phyloP scores from a whole-genome alignment of 1,139 yeast genomes.

The Wickerhamiella pararugosa region DNA sequence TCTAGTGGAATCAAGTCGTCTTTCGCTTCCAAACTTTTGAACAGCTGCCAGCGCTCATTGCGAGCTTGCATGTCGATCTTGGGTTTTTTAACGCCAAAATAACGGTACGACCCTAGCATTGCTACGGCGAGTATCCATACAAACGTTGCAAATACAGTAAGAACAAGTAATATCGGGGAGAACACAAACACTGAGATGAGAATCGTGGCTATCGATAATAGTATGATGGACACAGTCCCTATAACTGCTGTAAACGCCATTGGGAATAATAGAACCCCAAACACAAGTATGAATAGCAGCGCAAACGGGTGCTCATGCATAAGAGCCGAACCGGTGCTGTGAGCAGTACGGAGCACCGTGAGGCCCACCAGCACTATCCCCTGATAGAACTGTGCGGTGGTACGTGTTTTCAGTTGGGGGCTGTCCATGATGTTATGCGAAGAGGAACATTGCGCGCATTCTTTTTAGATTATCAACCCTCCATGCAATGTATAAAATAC shows the following conservation, averaged over 20 bases:
- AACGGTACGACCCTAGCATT: constrained; percentile 1
- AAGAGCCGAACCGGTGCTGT: constrained; percentile 1
- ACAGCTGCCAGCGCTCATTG: too few species aligned
- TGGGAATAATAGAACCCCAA: constrained; percentile 8
- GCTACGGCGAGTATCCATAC: constrained; percentile 10
- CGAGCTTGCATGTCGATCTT: too few species aligned
- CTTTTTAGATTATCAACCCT: too few species aligned
- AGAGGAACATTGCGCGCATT: too few species aligned
- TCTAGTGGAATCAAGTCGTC: too few species aligned
- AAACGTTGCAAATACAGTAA: constrained; percentile 9
- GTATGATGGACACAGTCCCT: constrained; percentile 4
- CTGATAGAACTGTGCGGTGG: too few species aligned
- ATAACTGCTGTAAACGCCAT: constrained; percentile 12
- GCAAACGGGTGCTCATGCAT: constrained; percentile 6
- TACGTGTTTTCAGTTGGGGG: too few species aligned
- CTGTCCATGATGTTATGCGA: too few species aligned
- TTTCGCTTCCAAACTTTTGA: too few species aligned
- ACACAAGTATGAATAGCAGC: constrained; percentile 7
- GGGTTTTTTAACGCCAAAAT: not conserved
- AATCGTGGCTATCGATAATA: constrained; percentile 8
- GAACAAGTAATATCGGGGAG: constrained; percentile 14
- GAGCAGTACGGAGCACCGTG: constrained; percentile 1
- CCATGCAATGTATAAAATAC: too few species aligned
- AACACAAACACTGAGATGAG: constrained; percentile 10
- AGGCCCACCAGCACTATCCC: too few species aligned